Evolutionary conservation across 495 filamentous ascomycete genomes (phyloP), one percentile per base, ranked within the genome.

Genomic region (Tuber calosporum): DNA sequence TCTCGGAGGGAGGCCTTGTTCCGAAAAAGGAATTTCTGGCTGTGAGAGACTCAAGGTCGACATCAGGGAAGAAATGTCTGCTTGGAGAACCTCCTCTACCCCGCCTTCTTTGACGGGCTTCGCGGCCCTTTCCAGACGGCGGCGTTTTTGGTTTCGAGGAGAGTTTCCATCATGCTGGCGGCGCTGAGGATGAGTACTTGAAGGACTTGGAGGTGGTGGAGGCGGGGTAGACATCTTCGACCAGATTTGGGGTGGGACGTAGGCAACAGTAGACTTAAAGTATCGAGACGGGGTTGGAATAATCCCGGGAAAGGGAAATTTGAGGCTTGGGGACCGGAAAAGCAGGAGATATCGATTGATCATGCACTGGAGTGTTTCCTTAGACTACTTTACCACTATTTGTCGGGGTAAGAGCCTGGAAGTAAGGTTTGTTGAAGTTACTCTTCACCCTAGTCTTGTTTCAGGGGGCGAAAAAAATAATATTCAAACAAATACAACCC

Each of bases 31-130:
- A 45, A 69, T 70, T 45, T 82, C 75, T n/a, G 53, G 53, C 2
- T 75, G 73, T 68, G 82, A 72, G 58, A 85, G 75, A 39, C 85
- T 86, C 40, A 86, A 82, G n/a, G 86, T 83, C 26, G 85, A 82
- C 66, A 94, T 82, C 20, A 97, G 83, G 19, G 85, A 81, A 68
- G 87, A 84, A 41, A 97, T 86, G 79, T 97, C 94, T 67, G 85
- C 79, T 19, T 89, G 83, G 37, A 97, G 84, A 39, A 96, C 88
- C 75, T 95, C 91, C 72, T 97, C 92, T 66, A 85, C 84, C 0
- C 87, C 87, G 19, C 90, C 88, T 43, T 85, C 85, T 69, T 84
- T 85, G 62, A 83, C 84, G 6, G 83, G 83, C 73, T 84, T 84
- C 79, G 0, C 74, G 75, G 58, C 75, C 76, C 37, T 71, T 77